phyloP scores from a whole-genome alignment of 2,329 filamentous ascomycete genomes.

The Apiospora rasikravindrae region DNA sequence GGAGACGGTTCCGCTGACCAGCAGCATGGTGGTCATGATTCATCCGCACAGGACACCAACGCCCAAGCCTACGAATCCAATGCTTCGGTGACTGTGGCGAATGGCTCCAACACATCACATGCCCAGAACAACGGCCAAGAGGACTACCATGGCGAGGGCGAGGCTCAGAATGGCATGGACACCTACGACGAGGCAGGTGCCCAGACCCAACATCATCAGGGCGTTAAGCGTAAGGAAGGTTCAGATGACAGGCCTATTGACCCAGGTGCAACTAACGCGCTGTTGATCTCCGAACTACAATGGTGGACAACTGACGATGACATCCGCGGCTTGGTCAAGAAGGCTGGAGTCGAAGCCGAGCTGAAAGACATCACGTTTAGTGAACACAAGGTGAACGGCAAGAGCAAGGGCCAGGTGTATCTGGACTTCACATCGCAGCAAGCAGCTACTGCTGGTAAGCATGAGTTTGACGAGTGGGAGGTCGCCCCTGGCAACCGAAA shows the following conservation, averaged over 20 bases:
- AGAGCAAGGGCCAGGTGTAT: constrained; percentile 91
- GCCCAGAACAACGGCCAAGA: constrained; percentile 45
- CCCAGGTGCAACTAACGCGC: constrained; percentile 66
- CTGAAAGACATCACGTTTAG: constrained; percentile 94
- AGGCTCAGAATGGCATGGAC: constrained; percentile 39
- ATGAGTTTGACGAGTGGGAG: constrained; percentile 73
- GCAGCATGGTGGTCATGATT: constrained; percentile 33
- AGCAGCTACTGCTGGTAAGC: constrained; percentile 85
- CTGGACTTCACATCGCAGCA: constrained; percentile 84
- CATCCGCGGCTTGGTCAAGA: constrained; percentile 82
- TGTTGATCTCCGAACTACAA: constrained; percentile 87
- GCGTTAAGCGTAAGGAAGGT: constrained; percentile 65
- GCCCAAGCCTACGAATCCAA: constrained; percentile 45
- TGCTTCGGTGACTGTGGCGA: constrained; percentile 47
- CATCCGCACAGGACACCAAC: constrained; percentile 41
- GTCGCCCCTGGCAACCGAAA: constrained; percentile 68
- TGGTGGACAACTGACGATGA: constrained; percentile 99
- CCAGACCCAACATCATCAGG: constrained; percentile 50
- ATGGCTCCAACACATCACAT: constrained; percentile 37
- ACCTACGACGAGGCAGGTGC: constrained; percentile 40
- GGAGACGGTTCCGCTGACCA: constrained; percentile 61
- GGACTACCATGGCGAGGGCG: constrained; percentile 44
- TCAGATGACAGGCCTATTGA: constrained; percentile 65
- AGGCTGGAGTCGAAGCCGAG: constrained; percentile 82
- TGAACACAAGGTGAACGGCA: constrained; percentile 98